Percentiles rank a stretch among this genome's conserved stretches.
Evolutionary conservation across 768 basidiomycete species (phyloP).

Genomic region (Russula compacta): DNA sequence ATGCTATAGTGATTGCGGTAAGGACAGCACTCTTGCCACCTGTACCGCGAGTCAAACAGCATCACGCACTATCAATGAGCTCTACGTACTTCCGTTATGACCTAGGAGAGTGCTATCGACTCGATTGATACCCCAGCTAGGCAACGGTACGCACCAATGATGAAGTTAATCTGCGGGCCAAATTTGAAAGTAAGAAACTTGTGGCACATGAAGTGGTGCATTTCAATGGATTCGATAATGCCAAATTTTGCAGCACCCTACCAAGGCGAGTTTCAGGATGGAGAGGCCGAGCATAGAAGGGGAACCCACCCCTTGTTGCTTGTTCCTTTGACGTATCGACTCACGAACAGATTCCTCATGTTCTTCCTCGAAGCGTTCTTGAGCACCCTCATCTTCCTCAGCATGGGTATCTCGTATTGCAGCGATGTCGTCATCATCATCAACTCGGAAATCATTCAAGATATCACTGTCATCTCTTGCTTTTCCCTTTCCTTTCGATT

Average conservation of each 20-base stretch:
- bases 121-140: not conserved
- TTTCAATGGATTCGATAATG: conserved; percentile 77
- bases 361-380: conserved; percentile 56
- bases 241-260: conserved; percentile 81
- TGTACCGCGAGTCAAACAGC: conserved; percentile 25
- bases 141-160: conserved; percentile 55
- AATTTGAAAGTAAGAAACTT: conserved; percentile 74
- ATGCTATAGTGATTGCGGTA: conserved; percentile 84
- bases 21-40: conserved; percentile 94
- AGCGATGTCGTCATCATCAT: conserved; percentile 21
- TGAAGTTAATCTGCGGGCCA: conserved; percentile 93
- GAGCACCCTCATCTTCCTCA: conserved; percentile 41
- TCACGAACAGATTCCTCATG: conserved; percentile 48
- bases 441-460: conserved; percentile 15
- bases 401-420: conserved; percentile 11
- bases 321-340: conserved; percentile 38
- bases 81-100: conserved; percentile 80
- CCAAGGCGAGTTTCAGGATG: not conserved
- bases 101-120: conserved; percentile 34
- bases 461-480: conserved; percentile 15
- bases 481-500: conserved; percentile 9
- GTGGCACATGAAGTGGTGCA: conserved; percentile 97
- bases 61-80: not conserved
- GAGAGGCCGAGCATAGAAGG: not conserved
- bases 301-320: conserved; percentile 38